phyloP scores from a whole-genome alignment of 2,329 filamentous ascomycete genomes.

The Penicillium capsulatum region DNA sequence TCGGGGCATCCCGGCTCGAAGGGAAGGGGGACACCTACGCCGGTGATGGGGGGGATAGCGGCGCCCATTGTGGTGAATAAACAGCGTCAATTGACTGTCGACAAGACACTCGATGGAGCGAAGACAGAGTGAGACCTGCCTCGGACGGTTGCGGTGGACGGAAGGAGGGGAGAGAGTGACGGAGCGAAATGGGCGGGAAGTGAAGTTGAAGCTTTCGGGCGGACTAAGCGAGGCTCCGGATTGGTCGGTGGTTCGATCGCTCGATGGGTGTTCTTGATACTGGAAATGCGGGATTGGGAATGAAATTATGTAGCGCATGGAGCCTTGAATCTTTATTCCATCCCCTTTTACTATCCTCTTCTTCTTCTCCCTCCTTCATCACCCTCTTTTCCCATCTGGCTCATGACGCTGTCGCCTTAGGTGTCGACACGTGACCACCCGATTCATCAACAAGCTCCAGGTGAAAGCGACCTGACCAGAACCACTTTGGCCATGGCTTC shows the following conservation, averaged over 20 bases:
- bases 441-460: slow-evolving; percentile 11
- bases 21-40: slow-evolving; percentile 38
- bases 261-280: neutral
- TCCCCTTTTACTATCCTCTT: neutral
- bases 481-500: slow-evolving; percentile 29
- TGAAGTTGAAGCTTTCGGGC: slow-evolving; percentile 37
- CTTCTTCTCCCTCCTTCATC: neutral
- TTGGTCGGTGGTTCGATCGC: slow-evolving; percentile 20
- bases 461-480: neutral
- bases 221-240: slow-evolving; percentile 39
- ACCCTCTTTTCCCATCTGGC: neutral
- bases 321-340: neutral
- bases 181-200: slow-evolving; percentile 24
- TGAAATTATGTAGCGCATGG: too few relatives aligned
- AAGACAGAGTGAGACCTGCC: slow-evolving; percentile 24
- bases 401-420: slow-evolving; percentile 10
- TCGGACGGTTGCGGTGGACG: slow-evolving; percentile 21
- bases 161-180: slow-evolving; percentile 19
- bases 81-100: slow-evolving; percentile 15
- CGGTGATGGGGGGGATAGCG: slow-evolving; percentile 45
- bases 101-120: slow-evolving; percentile 2
- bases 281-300: too few relatives aligned
- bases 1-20: slow-evolving; percentile 18
- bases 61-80: slow-evolving; percentile 37
- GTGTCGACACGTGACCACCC: slow-evolving; percentile 16